phyloP scores from a whole-genome alignment of 1,284 basidiomycete genomes.

The Rugiboletus extremiorientalis region DNA sequence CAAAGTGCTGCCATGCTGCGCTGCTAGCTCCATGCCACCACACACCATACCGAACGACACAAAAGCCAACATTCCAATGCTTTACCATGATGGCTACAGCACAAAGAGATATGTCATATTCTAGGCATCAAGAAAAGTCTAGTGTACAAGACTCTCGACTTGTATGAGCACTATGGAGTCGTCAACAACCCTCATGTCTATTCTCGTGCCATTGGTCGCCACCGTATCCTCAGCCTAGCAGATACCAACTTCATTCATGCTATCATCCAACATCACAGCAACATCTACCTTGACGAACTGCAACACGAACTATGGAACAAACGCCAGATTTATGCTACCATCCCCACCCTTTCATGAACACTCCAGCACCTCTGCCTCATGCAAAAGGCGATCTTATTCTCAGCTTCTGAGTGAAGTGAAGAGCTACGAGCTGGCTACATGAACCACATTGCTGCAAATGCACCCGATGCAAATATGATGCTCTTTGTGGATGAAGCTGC shows the following conservation, averaged over 20 bases:
- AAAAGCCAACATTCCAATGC: background rate
- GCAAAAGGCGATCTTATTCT: background rate
- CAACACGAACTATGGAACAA: slow-evolving; percentile 1
- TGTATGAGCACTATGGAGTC: background rate
- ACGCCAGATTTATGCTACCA: background rate
- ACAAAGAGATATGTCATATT: background rate
- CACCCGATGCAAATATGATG: background rate
- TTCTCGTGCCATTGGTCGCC: background rate
- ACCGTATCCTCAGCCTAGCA: background rate
- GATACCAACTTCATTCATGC: background rate
- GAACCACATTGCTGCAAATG: background rate
- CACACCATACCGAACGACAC: background rate
- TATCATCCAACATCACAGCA: background rate
- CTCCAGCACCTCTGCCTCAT: background rate
- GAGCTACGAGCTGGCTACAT: background rate
- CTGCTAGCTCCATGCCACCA: background rate
- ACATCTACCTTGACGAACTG: slow-evolving; percentile 6
- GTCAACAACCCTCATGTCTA: background rate
- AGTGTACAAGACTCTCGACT: background rate
- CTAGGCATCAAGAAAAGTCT: background rate
- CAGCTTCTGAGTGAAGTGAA: background rate
- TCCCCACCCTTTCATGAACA: background rate
- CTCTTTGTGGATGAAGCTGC: slow-evolving; percentile 28
- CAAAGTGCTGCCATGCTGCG: too few species aligned
- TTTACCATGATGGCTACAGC: background rate